Percentiles rank a stretch among this genome's conserved stretches.
Conservation (phyloP, 139 green algal species). For the Monoraphidium neglectum region DNA sequence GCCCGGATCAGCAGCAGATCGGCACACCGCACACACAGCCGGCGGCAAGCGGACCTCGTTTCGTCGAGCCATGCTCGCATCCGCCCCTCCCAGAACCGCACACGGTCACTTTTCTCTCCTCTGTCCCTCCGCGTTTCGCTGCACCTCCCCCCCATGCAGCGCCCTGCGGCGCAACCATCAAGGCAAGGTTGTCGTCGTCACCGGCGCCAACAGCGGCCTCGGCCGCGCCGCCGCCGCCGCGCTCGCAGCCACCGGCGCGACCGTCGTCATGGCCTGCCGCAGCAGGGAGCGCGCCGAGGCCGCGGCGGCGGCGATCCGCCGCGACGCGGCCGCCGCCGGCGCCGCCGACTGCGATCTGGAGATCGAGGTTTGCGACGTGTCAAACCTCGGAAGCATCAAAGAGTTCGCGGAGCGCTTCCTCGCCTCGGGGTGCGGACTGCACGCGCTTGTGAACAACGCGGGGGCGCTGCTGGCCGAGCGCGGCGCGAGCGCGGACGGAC, state of each 20-base stretch:
- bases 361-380: constrained; percentile 60
- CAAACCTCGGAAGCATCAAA: constrained; percentile 48
- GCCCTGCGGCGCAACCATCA: constrained; percentile 18
- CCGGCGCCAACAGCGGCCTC: constrained; percentile 40
- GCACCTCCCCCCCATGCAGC: too few species aligned
- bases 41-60: too few species aligned
- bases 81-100: too few species aligned
- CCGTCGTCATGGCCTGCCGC: constrained; percentile 69
- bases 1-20: too few species aligned
- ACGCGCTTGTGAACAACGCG: constrained; percentile 83
- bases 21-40: too few species aligned
- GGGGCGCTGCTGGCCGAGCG: constrained; percentile 49
- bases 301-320: too few species aligned
- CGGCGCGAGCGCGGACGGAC: constrained; percentile 45
- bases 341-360: not conserved
- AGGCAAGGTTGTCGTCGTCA: constrained; percentile 37
- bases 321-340: not conserved
- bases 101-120: too few species aligned
- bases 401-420: constrained; percentile 46
- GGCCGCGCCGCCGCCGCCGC: constrained; percentile 39
- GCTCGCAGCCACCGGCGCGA: constrained; percentile 48
- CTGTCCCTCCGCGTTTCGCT: too few species aligned
- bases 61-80: too few species aligned
- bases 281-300: constrained; percentile 1
- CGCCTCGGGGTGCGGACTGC: constrained; percentile 25